A percentile compares a stretch with the other conserved stretches of the same genome.
These are phyloP conservation scores for Boeremia exigua DNA, from an alignment of 2,329 filamentous ascomycete genomes.

Conservation along the genomic window DNA sequence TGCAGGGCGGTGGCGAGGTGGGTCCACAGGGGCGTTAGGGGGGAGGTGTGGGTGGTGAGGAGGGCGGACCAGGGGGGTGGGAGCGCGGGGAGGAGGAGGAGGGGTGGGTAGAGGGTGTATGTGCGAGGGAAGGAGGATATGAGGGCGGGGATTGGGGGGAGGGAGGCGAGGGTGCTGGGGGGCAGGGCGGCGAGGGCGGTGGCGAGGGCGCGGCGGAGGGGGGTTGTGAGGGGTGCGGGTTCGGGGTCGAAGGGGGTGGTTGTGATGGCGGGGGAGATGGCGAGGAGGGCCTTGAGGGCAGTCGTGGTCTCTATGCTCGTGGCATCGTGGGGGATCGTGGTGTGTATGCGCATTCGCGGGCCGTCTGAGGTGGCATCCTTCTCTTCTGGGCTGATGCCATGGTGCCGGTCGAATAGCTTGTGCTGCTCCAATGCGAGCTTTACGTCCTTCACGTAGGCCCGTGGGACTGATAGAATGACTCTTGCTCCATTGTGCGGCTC, in stretches of 20 bases:
- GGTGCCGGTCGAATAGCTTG: constrained; percentile 33
- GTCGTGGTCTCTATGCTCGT: neutral
- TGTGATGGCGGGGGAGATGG: constrained; percentile 20
- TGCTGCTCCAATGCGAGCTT: constrained; percentile 47
- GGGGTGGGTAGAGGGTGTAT: constrained; percentile 63
- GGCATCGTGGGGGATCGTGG: constrained; percentile 15
- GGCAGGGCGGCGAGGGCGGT: constrained; percentile 24
- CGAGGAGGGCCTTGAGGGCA: constrained; percentile 10
- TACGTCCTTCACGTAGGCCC: constrained; percentile 45
- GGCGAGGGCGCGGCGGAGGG: constrained; percentile 30
- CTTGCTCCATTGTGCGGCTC: neutral
- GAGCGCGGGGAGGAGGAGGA: constrained; percentile 60
- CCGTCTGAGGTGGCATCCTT: neutral
- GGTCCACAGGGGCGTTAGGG: constrained; percentile 34
- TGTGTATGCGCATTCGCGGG: constrained; percentile 31
- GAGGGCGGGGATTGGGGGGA: constrained; percentile 27
- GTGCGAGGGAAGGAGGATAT: constrained; percentile 41
- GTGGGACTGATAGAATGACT: constrained; percentile 34
- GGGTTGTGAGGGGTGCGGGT: neutral
- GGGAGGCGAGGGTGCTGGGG: constrained; percentile 12
- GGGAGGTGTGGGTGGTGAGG: constrained; percentile 26
- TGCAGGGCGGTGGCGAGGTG: constrained; percentile 48
- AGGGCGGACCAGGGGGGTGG: constrained; percentile 15
- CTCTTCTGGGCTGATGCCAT: constrained; percentile 35
- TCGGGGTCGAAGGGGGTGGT: constrained; percentile 10